Base-by-base conservation (phyloP, 345 rosid genomes). In the Gossypium turneri region DNA sequence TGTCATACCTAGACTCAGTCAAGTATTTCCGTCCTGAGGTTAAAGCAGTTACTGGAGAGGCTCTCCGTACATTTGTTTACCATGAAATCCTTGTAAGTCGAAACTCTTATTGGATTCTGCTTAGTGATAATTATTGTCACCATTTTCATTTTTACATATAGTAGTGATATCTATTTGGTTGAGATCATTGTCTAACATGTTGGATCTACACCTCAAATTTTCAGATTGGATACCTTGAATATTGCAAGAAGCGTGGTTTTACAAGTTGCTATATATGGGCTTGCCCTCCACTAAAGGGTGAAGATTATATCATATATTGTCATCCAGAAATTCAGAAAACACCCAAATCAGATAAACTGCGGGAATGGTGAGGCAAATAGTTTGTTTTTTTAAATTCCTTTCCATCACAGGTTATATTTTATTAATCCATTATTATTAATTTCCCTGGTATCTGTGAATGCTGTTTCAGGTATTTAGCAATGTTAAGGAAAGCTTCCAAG, bases 231-330 rank as follows among this genome's bases (percentile, higher is more conserved):
- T 96, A 96, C 85, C 98, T 96, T 79, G 99, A 96, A 75, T 92
- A 91, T 79, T 93, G 99, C 89, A 96, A 93, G 89, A 81, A 85
- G 73, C 91, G 99, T 75, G 99, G 99, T 73, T 96, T 96, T 84
- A 92, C 98, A 9, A 96, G 98, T 86, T 96, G 99, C 85, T 96
- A 96, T 77, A 93, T 96, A 75, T 96, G 99, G 99, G 99, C 98
- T 61, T 96, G 99, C 85, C 99, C 99, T 67, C 99, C 99, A 4
- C 77, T 96, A 60, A 96, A 96, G 87, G 99, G 99, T 19, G 99
- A 96, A 88, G 99, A 96, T 80, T 93, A 96, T 85, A 96, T 96
- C 72, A 76, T 96, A 62, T 93, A 96, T 79, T 96, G 99, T 77
- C 99, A 96, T 86, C 99, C 99, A 69, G 99, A 96, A 86, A 96